Evolutionary conservation across 352 stramenopile genomes (phyloP).

Genomic region (Globisporangium alternatum): DNA sequence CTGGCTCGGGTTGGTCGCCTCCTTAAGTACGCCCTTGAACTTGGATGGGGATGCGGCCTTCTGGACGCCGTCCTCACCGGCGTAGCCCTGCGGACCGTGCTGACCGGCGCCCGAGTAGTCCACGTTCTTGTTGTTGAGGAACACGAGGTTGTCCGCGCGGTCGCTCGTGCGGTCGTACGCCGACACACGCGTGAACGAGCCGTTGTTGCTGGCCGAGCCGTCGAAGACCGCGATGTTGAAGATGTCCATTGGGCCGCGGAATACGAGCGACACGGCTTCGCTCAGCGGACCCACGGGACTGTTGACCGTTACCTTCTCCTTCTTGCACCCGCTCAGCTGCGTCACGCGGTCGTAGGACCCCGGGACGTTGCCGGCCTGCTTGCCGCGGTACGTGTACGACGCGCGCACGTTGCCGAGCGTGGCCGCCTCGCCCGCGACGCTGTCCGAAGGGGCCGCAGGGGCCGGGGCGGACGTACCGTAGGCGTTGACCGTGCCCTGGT

Average conservation of each 20-base stretch:
- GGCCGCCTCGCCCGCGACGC: background rate
- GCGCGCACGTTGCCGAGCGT: constrained; percentile 32
- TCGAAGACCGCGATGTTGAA: constrained; percentile 51
- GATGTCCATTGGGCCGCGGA: constrained; percentile 56
- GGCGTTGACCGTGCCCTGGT: constrained; percentile 8
- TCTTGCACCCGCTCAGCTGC: constrained; percentile 32
- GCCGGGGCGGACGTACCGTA: background rate
- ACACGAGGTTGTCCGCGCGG: constrained; percentile 22
- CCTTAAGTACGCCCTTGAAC: constrained; percentile 7
- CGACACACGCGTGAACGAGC: background rate
- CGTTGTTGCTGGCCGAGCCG: background rate
- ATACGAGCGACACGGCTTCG: constrained; percentile 58
- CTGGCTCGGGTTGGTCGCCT: constrained; percentile 19
- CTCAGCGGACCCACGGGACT: constrained; percentile 54
- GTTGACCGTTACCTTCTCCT: constrained; percentile 36
- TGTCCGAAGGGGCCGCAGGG: constrained; percentile 2
- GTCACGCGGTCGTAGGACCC: constrained; percentile 56
- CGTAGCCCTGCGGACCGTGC: constrained; percentile 21
- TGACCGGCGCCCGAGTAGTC: constrained; percentile 18
- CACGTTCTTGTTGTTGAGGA: constrained; percentile 29
- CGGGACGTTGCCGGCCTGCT: constrained; percentile 45
- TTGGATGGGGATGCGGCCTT: constrained; percentile 3
- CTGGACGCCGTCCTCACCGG: constrained; percentile 12
- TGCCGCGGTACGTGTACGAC: constrained; percentile 46
- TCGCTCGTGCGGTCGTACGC: constrained; percentile 2